These are phyloP conservation scores for Alternaria gaisen DNA, from an alignment of 2,329 filamentous ascomycete genomes.

Conservation along the genomic window DNA sequence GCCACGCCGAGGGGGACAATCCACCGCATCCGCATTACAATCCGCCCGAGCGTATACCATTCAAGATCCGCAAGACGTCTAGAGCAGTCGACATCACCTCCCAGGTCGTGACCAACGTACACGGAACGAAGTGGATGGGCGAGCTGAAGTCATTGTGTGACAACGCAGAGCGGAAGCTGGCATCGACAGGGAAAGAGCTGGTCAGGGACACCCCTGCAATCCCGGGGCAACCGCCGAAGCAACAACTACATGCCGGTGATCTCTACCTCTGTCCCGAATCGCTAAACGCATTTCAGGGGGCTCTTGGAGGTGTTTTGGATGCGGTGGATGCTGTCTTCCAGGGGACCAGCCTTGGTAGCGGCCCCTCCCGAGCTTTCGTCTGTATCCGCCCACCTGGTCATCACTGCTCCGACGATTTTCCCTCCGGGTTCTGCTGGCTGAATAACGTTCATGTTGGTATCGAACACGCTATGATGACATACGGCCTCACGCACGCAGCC, in stretches of 20 bases:
- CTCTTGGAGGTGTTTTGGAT: slow-evolving; percentile 91
- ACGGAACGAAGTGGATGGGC: slow-evolving; percentile 92
- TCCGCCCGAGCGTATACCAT: slow-evolving; percentile 72
- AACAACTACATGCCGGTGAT: slow-evolving; percentile 83
- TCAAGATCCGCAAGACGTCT: slow-evolving; percentile 83
- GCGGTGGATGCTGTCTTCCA: slow-evolving; percentile 87
- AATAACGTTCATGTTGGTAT: slow-evolving; percentile 99
- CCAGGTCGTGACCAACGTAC: slow-evolving; percentile 85
- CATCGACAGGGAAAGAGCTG: slow-evolving; percentile 79
- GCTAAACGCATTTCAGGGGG: slow-evolving; percentile 85
- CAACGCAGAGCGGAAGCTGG: slow-evolving; percentile 78
- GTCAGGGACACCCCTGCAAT: slow-evolving; percentile 58
- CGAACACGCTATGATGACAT: slow-evolving; percentile 82
- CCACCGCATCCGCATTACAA: slow-evolving; percentile 72
- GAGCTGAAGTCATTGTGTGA: slow-evolving; percentile 88
- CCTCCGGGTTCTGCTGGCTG: slow-evolving; percentile 97
- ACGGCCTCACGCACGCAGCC: slow-evolving; percentile 90
- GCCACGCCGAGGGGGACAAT: slow-evolving; percentile 75
- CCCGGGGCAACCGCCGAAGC: slow-evolving; percentile 63
- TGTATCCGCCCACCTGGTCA: slow-evolving; percentile 93
- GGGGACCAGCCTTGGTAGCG: slow-evolving; percentile 53
- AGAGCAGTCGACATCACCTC: slow-evolving; percentile 76
- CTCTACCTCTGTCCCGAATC: slow-evolving; percentile 91
- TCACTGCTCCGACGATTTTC: slow-evolving; percentile 88
- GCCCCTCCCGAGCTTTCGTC: slow-evolving; percentile 83